Percentiles rank a stretch among this genome's conserved stretches.
Evolutionary conservation across 805 yeast genomes (phyloP).

Genomic region (Torulaspora gathmanii): DNA sequence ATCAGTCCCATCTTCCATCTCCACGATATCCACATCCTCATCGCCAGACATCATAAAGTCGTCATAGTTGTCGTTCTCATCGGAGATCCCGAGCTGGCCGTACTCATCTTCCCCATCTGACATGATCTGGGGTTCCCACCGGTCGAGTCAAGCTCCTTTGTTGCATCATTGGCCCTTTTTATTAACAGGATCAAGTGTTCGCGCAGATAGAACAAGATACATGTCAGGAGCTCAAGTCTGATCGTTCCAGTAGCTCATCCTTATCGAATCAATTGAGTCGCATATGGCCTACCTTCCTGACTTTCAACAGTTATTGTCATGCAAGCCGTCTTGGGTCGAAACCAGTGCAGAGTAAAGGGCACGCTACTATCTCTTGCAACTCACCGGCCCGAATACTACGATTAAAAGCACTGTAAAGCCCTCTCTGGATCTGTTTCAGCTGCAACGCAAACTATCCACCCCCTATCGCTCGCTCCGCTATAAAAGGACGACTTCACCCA

Average conservation of each 20-base stretch:
- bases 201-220: neutral
- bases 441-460: no score
- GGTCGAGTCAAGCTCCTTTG: no score
- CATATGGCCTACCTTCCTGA: no score
- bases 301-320: no score
- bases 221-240: neutral
- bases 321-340: no score
- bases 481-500: neutral
- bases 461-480: neutral
- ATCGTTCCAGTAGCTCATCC: no score
- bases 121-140: neutral
- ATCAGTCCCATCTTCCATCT: conserved; percentile 28
- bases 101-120: neutral
- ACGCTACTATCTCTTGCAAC: no score
- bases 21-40: conserved; percentile 24
- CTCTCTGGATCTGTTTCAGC: no score
- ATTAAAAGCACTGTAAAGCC: no score
- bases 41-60: conserved; percentile 35
- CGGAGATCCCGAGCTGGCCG: conserved; percentile 10
- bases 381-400: no score
- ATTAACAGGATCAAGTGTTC: neutral
- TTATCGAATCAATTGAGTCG: no score
- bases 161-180: neutral
- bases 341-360: no score
- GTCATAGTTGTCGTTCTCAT: conserved; percentile 27